phyloP scores from a whole-genome alignment of 2,329 filamentous ascomycete species.

The Biscogniauxia mediterranea region DNA sequence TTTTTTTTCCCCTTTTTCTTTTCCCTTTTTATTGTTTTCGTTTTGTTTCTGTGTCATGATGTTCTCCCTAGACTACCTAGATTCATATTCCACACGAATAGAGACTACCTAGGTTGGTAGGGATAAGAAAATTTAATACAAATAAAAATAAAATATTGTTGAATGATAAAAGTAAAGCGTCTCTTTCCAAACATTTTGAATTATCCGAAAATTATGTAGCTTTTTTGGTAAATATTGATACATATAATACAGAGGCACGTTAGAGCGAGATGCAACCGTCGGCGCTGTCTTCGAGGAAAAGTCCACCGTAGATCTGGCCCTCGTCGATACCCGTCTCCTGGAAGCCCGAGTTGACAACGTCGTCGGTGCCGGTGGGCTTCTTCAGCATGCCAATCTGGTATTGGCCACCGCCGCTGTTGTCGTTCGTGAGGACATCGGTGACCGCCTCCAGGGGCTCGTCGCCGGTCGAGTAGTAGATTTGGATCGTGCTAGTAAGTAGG shows the following conservation, averaged over 20 bases:
- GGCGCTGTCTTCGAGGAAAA: slow-evolving; percentile 49
- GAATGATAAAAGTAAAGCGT: no score
- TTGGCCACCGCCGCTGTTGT: slow-evolving; percentile 53
- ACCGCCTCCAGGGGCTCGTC: slow-evolving; percentile 46
- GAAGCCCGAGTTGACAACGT: slow-evolving; percentile 49
- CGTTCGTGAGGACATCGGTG: slow-evolving; percentile 43
- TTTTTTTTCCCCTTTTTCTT: no score
- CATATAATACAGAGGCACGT: slow-evolving; percentile 5
- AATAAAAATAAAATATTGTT: no score
- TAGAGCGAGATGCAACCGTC: slow-evolving; percentile 41
- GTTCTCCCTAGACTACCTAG: no score
- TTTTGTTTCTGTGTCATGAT: no score
- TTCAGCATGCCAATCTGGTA: slow-evolving; percentile 60
- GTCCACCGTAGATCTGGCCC: slow-evolving; percentile 48
- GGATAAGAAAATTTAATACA: no score
- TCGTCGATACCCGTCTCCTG: slow-evolving; percentile 47
- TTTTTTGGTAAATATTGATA: background rate
- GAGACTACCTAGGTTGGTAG: no score
- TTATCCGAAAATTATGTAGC: no score
- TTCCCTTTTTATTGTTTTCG: no score
- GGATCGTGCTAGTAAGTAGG: slow-evolving; percentile 44
- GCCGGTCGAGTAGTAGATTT: slow-evolving; percentile 55
- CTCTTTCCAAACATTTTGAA: no score
- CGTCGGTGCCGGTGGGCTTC: slow-evolving; percentile 51
- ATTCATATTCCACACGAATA: no score